Evolutionary conservation across 139 green algal species (phyloP), one percentile per base, ranked within the genome.

Genomic region (Chlorella sp.): DNA sequence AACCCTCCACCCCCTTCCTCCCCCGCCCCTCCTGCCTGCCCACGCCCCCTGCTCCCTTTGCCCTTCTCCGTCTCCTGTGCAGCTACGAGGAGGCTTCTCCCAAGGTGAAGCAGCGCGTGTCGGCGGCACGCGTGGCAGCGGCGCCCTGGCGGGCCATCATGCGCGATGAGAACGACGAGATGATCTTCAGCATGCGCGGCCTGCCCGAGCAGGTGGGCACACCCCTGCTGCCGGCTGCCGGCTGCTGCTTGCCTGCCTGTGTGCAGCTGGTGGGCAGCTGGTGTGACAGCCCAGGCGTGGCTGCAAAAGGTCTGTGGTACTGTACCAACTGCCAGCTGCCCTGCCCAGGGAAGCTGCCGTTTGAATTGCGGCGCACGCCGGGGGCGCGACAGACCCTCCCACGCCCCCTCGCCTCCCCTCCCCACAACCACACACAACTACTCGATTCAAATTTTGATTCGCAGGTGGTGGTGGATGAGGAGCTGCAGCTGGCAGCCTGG

Each of bases 11-110:
- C 51, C 51, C 15, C 44, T 7, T 11, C 44, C 44, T 7, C 7
- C 44, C 44, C 44, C 7, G 44, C 38, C 25, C 23, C 4, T 3
- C 56, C 32, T n/a, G 25, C 75, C 26, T 25, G 12, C 30, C 32
- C 44, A 64, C 16, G 2, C 17, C 55, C 1, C 32, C 36, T 4
- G 6, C 30, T 32, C 32, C 39, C 28, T 5, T 9, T 7, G n/a
- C 65, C 26, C 0, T 4, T 34, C 41, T 5, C 38, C 5, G 4
- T 26, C 39, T 38, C 6, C 2, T 34, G 0, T 32, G 62, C 63
- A 74, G 78, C 78, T 74, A 74, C 30, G 78, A 83, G 63, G 63
- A 83, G 63, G 41, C 63, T 2, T 83, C 78, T 6, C 78, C 78
- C 39, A 74, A 75, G 78, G 32, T 47, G 25, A 74, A 75, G 78